Percentiles rank a stretch among this genome's conserved stretches.
phyloP scores from a whole-genome alignment of 2,329 filamentous ascomycete species.

The Thermothelomyces thermophilus region DNA sequence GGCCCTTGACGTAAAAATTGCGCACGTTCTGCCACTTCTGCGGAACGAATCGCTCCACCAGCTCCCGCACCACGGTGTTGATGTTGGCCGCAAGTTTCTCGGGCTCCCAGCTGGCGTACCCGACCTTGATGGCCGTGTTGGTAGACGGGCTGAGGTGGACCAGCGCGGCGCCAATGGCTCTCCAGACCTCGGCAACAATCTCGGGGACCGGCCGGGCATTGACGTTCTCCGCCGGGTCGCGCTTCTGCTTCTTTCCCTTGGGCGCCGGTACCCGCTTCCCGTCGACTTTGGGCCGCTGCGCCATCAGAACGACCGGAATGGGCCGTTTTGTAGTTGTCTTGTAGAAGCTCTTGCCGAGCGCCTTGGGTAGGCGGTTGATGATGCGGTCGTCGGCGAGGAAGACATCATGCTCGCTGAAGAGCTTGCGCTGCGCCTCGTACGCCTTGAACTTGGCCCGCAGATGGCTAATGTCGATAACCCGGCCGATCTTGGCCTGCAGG shows the following conservation, averaged over 20 bases:
- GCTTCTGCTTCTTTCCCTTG: slow-evolving; percentile 44
- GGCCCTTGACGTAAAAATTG: slow-evolving; percentile 83
- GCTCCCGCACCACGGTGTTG: slow-evolving; percentile 57
- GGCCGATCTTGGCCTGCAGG: slow-evolving; percentile 61
- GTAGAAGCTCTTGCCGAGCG: slow-evolving; percentile 91
- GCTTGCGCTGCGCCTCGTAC: slow-evolving; percentile 79
- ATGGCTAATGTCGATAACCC: slow-evolving; percentile 76
- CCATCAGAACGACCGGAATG: slow-evolving; percentile 67
- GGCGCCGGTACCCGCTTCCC: slow-evolving; percentile 51
- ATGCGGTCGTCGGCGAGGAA: slow-evolving; percentile 92
- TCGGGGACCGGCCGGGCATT: slow-evolving; percentile 52
- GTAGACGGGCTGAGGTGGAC: slow-evolving; percentile 66
- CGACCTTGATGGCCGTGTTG: slow-evolving; percentile 75
- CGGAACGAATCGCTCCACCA: slow-evolving; percentile 75
- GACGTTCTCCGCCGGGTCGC: slow-evolving; percentile 26
- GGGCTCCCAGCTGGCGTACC: slow-evolving; percentile 64
- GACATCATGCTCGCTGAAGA: slow-evolving; percentile 80
- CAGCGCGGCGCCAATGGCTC: slow-evolving; percentile 67
- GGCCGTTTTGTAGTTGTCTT: slow-evolving; percentile 76
- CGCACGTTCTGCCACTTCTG: slow-evolving; percentile 84
- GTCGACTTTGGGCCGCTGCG: slow-evolving; percentile 54
- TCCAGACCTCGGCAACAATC: slow-evolving; percentile 74
- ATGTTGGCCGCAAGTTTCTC: slow-evolving; percentile 78
- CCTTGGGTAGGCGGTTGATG: slow-evolving; percentile 62
- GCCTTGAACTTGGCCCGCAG: slow-evolving; percentile 76